phyloP scores from a whole-genome alignment of 352 stramenopile species.

The Phytophthora colocasiae region DNA sequence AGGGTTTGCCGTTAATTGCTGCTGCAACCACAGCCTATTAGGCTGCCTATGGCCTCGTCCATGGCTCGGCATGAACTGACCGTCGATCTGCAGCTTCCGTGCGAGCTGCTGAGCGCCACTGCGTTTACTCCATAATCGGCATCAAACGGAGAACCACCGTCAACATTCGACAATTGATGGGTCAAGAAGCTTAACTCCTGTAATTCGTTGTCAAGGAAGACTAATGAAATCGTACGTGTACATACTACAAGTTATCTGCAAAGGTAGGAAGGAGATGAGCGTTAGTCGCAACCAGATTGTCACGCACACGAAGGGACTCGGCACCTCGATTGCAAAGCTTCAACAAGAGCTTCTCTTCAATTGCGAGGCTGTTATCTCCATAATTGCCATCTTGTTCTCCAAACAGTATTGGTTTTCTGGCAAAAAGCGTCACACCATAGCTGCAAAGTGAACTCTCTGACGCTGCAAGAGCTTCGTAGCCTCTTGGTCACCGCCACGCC shows the following conservation, averaged over 20 bases:
- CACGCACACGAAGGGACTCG: no score
- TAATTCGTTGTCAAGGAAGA: no score
- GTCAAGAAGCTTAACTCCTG: no score
- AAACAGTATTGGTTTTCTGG: no score
- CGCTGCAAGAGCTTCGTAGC: conserved; percentile 29
- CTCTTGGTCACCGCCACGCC: conserved; percentile 25
- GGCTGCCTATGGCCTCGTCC: conserved; percentile 9
- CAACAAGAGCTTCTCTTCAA: no score
- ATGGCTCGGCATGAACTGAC: conserved; percentile 10
- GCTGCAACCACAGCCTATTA: conserved; percentile 23
- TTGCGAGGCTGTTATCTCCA: no score
- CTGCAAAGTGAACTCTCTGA: conserved; percentile 37
- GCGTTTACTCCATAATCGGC: neutral
- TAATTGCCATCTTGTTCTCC: no score
- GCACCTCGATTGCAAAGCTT: no score
- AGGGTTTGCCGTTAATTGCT: neutral
- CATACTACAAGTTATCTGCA: no score
- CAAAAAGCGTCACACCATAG: conserved; percentile 22
- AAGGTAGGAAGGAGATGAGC: no score
- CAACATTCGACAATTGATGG: neutral
- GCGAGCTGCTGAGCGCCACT: neutral
- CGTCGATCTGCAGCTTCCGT: conserved; percentile 23
- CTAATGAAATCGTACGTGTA: no score
- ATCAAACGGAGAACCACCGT: neutral
- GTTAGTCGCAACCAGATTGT: no score